A percentile compares a stretch with the other conserved stretches of the same genome.
Evolutionary conservation across 106 monocot genomes (phyloP).

Genomic region (Apostasia shenzhenica): DNA sequence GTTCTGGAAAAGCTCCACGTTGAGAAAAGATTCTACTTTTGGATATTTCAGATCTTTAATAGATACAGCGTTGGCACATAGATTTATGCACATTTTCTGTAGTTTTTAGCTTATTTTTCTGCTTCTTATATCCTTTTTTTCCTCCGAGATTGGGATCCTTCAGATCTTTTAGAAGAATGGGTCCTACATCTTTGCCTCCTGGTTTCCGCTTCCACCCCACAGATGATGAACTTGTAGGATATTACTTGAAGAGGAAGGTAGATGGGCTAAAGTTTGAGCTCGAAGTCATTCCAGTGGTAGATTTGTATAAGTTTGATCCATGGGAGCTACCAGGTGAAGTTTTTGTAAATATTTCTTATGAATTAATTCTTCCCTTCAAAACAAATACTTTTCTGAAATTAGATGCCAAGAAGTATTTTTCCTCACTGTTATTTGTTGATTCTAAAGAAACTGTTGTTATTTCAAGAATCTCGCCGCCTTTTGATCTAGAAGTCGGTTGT

Average conservation of each 20-base stretch:
- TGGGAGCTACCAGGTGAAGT: constrained; percentile 73
- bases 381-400: background rate
- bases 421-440: background rate
- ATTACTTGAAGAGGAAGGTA: constrained; percentile 76
- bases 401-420: no score
- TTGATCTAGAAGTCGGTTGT: no score
- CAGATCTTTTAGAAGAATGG: constrained; percentile 23
- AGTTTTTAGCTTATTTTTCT: background rate
- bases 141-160: background rate
- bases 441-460: no score
- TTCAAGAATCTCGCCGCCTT: no score
- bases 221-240: constrained; percentile 72
- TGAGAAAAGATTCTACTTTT: constrained; percentile 59
- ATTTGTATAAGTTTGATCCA: constrained; percentile 77
- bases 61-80: constrained; percentile 28
- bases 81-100: background rate
- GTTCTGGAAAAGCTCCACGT: constrained; percentile 24
- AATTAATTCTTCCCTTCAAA: background rate
- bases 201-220: constrained; percentile 85
- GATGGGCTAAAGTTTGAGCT: constrained; percentile 58
- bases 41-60: constrained; percentile 72
- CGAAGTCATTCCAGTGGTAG: constrained; percentile 76
- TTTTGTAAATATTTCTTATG: background rate
- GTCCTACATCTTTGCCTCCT: constrained; percentile 48
- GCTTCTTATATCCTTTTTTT: background rate